Evolutionary conservation across 2,329 filamentous ascomycete genomes (phyloP).

Genomic region (Botrytis tulipae): DNA sequence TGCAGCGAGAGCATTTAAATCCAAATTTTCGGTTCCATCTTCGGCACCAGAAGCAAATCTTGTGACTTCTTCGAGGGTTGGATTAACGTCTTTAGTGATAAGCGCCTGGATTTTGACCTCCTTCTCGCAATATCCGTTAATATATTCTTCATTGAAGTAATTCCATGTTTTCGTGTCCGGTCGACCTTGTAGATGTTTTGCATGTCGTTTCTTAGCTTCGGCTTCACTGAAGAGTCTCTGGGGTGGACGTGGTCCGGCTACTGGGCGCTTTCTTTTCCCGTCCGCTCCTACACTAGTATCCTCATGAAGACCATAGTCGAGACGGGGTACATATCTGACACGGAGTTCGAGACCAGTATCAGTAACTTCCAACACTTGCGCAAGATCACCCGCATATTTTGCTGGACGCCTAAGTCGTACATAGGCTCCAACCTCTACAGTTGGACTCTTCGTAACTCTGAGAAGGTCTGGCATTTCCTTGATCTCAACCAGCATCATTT

Average conservation of each 20-base stretch:
- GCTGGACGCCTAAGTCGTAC: constrained; percentile 79
- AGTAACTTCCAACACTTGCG: constrained; percentile 88
- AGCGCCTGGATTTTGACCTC: constrained; percentile 88
- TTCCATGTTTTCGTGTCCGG: constrained; percentile 64
- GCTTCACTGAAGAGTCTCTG: constrained; percentile 89
- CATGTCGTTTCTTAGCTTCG: constrained; percentile 86
- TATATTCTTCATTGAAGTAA: constrained; percentile 85
- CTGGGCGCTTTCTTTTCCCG: constrained; percentile 74
- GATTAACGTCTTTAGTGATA: constrained; percentile 85
- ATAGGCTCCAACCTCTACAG: constrained; percentile 83
- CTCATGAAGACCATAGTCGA: constrained; percentile 89
- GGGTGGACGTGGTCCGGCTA: constrained; percentile 69
- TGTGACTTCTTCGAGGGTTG: constrained; percentile 92
- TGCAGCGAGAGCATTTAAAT: constrained; percentile 84
- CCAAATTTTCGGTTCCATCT: constrained; percentile 90
- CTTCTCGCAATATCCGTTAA: constrained; percentile 90
- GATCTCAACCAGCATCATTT: constrained; percentile 85
- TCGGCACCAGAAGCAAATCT: constrained; percentile 84
- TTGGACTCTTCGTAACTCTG: constrained; percentile 80
- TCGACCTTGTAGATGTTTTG: constrained; percentile 53
- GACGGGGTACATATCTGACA: constrained; percentile 81
- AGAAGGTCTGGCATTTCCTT: constrained; percentile 98
- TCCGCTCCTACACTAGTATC: constrained; percentile 53
- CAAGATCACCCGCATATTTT: constrained; percentile 85
- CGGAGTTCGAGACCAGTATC: constrained; percentile 87